phyloP scores from a whole-genome alignment of 495 filamentous ascomycete genomes.

The Aspergillus asperescens region DNA sequence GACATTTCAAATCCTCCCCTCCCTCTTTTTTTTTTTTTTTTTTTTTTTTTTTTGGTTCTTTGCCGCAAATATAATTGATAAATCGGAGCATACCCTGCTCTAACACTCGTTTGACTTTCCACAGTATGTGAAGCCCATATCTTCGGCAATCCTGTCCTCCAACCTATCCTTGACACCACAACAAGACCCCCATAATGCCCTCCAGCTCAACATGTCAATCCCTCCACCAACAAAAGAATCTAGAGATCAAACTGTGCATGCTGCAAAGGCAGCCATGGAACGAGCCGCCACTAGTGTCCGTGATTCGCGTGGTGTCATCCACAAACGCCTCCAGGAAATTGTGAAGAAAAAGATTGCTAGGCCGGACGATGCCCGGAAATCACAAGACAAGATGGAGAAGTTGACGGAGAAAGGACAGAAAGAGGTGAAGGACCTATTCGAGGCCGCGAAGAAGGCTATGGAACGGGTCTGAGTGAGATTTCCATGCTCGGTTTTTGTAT shows the following conservation, averaged over 20 bases:
- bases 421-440: slow-evolving; percentile 64
- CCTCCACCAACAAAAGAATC: slow-evolving; percentile 64
- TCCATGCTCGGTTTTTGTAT: background rate
- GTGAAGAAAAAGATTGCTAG: slow-evolving; percentile 50
- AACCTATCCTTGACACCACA: slow-evolving; percentile 70
- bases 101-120: slow-evolving; percentile 1
- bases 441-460: slow-evolving; percentile 56
- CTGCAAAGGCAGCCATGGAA: slow-evolving; percentile 58
- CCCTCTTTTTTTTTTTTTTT: slow-evolving; percentile 4
- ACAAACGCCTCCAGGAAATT: slow-evolving; percentile 61
- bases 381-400: slow-evolving; percentile 67
- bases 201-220: slow-evolving; percentile 66
- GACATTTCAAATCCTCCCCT: background rate
- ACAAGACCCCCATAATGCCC: slow-evolving; percentile 58
- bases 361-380: slow-evolving; percentile 63
- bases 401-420: slow-evolving; percentile 62
- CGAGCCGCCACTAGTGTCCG: slow-evolving; percentile 48
- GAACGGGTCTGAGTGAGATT: slow-evolving; percentile 33
- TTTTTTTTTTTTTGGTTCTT: background rate
- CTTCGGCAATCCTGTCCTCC: slow-evolving; percentile 62
- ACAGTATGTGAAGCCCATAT: slow-evolving; percentile 64
- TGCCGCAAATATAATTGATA: too few relatives aligned
- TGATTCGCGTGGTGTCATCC: slow-evolving; percentile 51
- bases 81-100: background rate
- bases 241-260: slow-evolving; percentile 46